Evolutionary conservation across 2,329 filamentous ascomycete genomes (phyloP), one percentile per base, ranked within the genome.

Genomic region (Penicillium rolfsii): DNA sequence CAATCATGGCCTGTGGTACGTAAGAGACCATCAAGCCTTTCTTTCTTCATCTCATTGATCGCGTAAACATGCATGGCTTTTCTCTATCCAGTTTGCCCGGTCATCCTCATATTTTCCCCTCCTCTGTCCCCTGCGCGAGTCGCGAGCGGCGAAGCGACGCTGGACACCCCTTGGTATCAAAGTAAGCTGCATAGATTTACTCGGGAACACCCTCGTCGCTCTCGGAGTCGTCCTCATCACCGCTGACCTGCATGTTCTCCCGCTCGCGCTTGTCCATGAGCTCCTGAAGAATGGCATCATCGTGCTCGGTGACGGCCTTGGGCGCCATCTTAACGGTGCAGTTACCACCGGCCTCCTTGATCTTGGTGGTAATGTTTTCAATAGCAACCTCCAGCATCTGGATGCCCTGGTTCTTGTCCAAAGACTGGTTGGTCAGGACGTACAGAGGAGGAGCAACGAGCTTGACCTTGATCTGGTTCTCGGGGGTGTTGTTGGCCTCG

Each of bases 191-290:
- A 30, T 55, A n/a, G 19, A 19, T 64, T 74, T 77, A 77, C 65
- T 77, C 85, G 38, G 87, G 86, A 66, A 88, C 85, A 75, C 91
- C 93, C 76, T 97, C 95, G 74, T 98, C 95, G 76, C 92, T 97
- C 80, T 96, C 94, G 75, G 91, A 96, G 78, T 92, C 85, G 77
- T 93, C 95, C 84, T 99, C 95, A 77, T 99, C 96, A 73, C 95
- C 95, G 78, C 93, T 97, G 74, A 99, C 92, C 79, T 99, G 92
- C 76, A 92, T 91, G 80, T 99, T 99, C 86, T 98, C 94, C 68
- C 92, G 89, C 84, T 97, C 95, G 68, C 91, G 89, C 89, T 98
- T 97, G 85, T 98, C 95, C 95, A 99, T 99, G 67, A 99, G 86
- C 55, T 94, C 95, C 79, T 97, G 93, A 67, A 99, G 84, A 80